Evolutionary conservation across 306 rosid species (phyloP), one percentile per base, ranked within the genome.

Genomic region (Vigna unguiculata): DNA sequence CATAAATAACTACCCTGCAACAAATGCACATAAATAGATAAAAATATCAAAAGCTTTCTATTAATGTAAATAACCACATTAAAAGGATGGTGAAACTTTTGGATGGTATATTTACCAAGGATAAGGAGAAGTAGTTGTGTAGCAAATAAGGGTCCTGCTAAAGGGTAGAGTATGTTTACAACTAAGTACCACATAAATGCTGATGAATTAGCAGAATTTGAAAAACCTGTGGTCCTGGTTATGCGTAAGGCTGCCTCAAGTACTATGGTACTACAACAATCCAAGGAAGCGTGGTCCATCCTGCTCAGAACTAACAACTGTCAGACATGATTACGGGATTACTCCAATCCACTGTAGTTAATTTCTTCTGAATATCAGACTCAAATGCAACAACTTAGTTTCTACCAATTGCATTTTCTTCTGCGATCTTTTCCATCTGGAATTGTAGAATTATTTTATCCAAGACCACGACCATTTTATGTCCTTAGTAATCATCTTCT

Each of bases 221-320:
- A 41, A 62, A 43, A 71, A 65, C 16, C 16, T 22, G 79, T 71
- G 82, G 79, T 64, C 75, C 77, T 22, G 71, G 19, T 38, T 6
- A 41, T 15, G 71, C n/a, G 67, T 72, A 62, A 71, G 61, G 79
- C 62, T 57, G 79, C 72, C 24, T n/a, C 59, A 75, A 78, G 77
- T 71, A 78, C 66, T 40, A 74, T 62, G 57, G 68, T 34, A 61
- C 81, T 62, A 28, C 76, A 62, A 57, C 57, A 63, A 74, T 72
- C 71, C 10, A 76, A 49, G 43, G 67, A 14, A 43, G 75, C 12
- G 82, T 75, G 90, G 87, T 75, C 87, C 90, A 83, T 62, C n/a
- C 53, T 57, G 30, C 76, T 69, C 9, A 24, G 66, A 41, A 70
- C 78, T 28, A 69, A 70, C 57, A 9, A 19, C 41, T 21, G 36